Base-by-base conservation (phyloP, 1,284 basidiomycete species). In the Sporisorium scitamineum region DNA sequence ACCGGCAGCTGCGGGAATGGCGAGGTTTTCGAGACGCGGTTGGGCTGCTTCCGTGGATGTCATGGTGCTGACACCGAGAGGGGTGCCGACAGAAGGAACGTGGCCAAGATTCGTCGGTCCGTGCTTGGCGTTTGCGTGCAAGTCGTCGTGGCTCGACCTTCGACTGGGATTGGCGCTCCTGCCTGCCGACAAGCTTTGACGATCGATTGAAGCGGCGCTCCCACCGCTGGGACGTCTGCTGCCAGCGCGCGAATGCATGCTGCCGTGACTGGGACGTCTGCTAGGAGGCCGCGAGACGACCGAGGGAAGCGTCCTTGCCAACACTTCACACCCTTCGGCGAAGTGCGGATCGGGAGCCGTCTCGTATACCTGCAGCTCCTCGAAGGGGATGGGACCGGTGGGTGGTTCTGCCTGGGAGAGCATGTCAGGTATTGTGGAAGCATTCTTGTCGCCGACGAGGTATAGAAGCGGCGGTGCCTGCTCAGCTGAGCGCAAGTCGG, bases 401-500 rank as follows among this genome's bases (percentile, higher is more conserved):
- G 70, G 67, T 5, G 67, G 64, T 8, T 54, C 29, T 1, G 67
- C 62, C 32, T 63, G 56, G 7, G 63, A 62, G 5, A 84, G 70
- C 41, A 78, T 66, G 26, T 80, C 70, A 18, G 70, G 74, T 9
- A 84, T 67, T 7, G 72, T 72, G 22, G 72, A 61, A 1, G 74
- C 70, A 42, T 77, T 76, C 69, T 83, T 84, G 66, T 83, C 80
- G 31, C 83, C 83, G 16, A 79, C 73, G n/a, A 84, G 68, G 48
- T 81, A 72, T 18, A 84, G 78, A 3, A 84, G 61, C 1, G 78
- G 42, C 32, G 56, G 51, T 27, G 65, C 50, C 41, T 60, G 41
- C 5, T 60, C 54, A 50, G 65, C 37, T 20, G 62, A 3, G 29
- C 41, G 48, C 39, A 42, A 3, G 53, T 58, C 55, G 9, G 69